These are phyloP conservation scores for Balansia obtecta DNA, from an alignment of 2,329 filamentous ascomycete species.

Conservation along the genomic window DNA sequence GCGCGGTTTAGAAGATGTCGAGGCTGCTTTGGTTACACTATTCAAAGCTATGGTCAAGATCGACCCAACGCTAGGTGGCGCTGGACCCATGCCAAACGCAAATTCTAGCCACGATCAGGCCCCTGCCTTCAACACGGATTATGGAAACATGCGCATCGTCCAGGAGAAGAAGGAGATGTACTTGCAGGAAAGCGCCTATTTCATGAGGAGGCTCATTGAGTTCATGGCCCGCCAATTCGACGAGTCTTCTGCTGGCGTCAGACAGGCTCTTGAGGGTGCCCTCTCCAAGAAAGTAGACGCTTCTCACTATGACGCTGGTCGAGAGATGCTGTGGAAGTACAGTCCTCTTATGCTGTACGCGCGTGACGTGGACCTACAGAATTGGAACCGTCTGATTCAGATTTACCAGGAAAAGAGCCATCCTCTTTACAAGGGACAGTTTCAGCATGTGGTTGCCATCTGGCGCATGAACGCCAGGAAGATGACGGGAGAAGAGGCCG, in stretches of 20 bases:
- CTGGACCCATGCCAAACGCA: conserved; percentile 34
- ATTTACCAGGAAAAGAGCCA: conserved; percentile 70
- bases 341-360: conserved; percentile 79
- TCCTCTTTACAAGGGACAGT: conserved; percentile 69
- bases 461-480: conserved; percentile 76
- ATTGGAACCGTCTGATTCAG: conserved; percentile 70
- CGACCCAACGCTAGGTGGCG: conserved; percentile 60
- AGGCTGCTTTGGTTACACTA: conserved; percentile 63
- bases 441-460: conserved; percentile 60
- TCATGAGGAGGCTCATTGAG: conserved; percentile 67
- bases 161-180: conserved; percentile 93
- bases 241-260: conserved; percentile 58
- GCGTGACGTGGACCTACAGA: conserved; percentile 66
- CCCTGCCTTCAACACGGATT: conserved; percentile 54
- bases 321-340: conserved; percentile 74
- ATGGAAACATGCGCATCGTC: conserved; percentile 83
- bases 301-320: conserved; percentile 56
- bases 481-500: conserved; percentile 61
- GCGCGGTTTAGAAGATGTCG: conserved; percentile 63
- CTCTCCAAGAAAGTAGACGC: conserved; percentile 56
- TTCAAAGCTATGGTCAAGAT: conserved; percentile 93
- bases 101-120: conserved; percentile 31
- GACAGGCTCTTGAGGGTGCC: conserved; percentile 48
- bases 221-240: conserved; percentile 77
- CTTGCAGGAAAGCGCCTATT: conserved; percentile 58